Base-by-base conservation (phyloP, 805 yeast species). In the Komagataella pastoris region DNA sequence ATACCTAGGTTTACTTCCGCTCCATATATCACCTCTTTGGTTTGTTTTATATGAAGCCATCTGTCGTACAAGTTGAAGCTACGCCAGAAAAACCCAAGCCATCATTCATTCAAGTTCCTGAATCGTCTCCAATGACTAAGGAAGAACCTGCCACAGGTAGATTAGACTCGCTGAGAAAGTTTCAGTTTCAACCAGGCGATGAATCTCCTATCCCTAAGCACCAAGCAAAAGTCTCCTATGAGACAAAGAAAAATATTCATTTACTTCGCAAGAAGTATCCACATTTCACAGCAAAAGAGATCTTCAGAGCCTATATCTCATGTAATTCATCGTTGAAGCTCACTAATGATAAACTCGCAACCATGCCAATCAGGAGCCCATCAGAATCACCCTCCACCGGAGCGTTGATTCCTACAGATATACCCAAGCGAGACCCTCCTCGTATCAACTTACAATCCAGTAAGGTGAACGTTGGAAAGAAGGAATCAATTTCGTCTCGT, bases 81-180 rank as follows among this genome's bases (percentile, higher is more conserved):
- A 57, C 61, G 0, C 59, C 63, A 5, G 53, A 57, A 54, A 59
- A 58, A 54, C 54, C 53, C 47, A 30, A 30, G 40, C 51, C 64
- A 2, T 65, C 67, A 23, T 50, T 58, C 8, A 64, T 77, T 3
- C 80, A 77, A 54, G 79, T 77, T 4, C 80, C 77, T 2, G 74
- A 70, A 52, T 75, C 81, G 1, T 75, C 80, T 1, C 79, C 77
- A 8, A 8, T 67, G 61, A 23, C 51, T 30, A 63, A 18, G 44
- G 47, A 21, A 46, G 50, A 46, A 14, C 64, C 14, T 50, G 58
- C 24, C 52, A 53, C 36, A 23, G 61, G 64, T 3, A 56, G 65
- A 44, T 55, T 65, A 5, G 61, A 67, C 7, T 63, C 64, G 48
- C 58, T 76, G 49, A 60, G 72, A 40, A 66, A 67, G 56, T 76